Evolutionary conservation across 768 basidiomycete species (phyloP).

Genomic region (Epithele typhae): DNA sequence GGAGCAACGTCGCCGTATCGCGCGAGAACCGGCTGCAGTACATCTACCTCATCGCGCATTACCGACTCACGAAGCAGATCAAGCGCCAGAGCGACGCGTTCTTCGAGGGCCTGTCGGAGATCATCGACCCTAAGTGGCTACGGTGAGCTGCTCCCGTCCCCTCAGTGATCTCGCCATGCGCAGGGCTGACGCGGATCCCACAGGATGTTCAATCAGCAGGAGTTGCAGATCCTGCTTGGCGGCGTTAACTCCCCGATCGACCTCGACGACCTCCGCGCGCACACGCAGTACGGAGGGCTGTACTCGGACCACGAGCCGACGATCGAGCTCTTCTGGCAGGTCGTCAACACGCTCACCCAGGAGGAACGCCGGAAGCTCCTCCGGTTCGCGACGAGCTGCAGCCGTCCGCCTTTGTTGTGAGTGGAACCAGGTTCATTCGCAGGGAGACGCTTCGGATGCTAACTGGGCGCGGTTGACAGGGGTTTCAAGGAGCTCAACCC

Average conservation of each 20-base stretch:
- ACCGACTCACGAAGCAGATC: conserved; percentile 86
- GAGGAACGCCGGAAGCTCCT: conserved; percentile 75
- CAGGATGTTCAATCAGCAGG: conserved; percentile 97
- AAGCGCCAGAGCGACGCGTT: conserved; percentile 78
- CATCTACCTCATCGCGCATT: conserved; percentile 86
- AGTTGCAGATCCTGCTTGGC: conserved; percentile 87
- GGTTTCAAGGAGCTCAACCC: conserved; percentile 88
- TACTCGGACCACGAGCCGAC: conserved; percentile 69
- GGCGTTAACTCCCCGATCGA: conserved; percentile 85
- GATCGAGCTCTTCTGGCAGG: conserved; percentile 83
- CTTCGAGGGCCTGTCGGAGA: conserved; percentile 88
- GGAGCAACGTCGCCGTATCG: conserved; percentile 80
- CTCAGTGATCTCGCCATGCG: background rate
- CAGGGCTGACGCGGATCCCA: background rate
- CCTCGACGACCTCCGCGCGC: conserved; percentile 67
- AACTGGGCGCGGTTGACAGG: conserved; percentile 30
- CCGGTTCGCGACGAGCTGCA: conserved; percentile 91
- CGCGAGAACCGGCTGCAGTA: conserved; percentile 87
- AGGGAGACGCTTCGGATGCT: too few species aligned
- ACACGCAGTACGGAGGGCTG: conserved; percentile 82
- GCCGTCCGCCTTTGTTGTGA: conserved; percentile 81
- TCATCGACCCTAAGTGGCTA: conserved; percentile 90
- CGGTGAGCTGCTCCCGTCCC: conserved; percentile 40
- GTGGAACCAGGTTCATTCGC: conserved; percentile 24
- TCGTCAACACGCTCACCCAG: conserved; percentile 74